Conservation (phyloP, 176 grass and related monocot genomes). For the Cocos nucifera region DNA sequence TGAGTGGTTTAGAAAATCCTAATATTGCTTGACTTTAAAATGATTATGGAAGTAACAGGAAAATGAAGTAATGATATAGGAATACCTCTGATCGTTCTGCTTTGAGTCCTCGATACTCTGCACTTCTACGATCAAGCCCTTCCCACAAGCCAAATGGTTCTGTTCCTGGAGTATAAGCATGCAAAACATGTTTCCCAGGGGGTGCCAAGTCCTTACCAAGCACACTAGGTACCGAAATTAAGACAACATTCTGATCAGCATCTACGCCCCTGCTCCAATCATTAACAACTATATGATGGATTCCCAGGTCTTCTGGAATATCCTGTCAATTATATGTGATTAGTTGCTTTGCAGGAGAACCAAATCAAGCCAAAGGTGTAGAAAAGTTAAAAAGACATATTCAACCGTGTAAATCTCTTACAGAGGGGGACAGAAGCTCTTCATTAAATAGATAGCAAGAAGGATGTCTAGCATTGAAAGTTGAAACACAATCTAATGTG, state of each 20-base stretch:
- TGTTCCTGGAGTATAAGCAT: conserved; percentile 92
- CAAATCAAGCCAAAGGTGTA: no score
- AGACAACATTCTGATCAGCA: conserved; percentile 71
- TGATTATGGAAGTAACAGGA: no score
- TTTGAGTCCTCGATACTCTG: conserved; percentile 63
- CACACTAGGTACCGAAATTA: conserved; percentile 83
- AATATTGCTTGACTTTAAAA: no score
- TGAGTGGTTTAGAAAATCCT: no score
- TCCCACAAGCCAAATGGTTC: conserved; percentile 89
- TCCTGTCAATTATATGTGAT: conserved; percentile 30
- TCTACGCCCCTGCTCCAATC: conserved; percentile 84
- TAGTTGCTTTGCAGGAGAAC: background rate
- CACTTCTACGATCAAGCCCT: conserved; percentile 61
- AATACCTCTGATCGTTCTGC: conserved; percentile 82
- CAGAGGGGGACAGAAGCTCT: no score
- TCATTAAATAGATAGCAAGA: no score
- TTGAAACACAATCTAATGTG: no score
- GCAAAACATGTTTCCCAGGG: conserved; percentile 70
- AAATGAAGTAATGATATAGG: background rate
- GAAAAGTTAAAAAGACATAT: no score
- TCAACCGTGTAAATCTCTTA: no score
- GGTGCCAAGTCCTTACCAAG: conserved; percentile 64
- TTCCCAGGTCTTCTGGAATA: conserved; percentile 67
- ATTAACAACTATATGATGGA: conserved; percentile 90
- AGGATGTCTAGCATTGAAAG: no score